Percentiles rank a stretch among this genome's conserved stretches.
phyloP scores from a whole-genome alignment of 805 yeast species.

The Yamadazyma nakazawae region DNA sequence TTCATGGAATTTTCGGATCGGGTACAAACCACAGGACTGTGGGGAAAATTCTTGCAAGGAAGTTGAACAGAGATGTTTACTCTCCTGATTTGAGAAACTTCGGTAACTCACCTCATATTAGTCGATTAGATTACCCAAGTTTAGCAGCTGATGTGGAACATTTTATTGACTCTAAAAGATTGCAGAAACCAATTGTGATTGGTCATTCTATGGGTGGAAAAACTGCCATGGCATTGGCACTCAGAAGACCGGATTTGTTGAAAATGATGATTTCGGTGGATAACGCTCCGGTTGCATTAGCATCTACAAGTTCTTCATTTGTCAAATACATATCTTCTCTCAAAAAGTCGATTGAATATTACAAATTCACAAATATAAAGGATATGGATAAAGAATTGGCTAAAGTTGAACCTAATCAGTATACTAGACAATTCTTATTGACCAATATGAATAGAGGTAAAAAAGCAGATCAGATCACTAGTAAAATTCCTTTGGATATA shows the following conservation, averaged over 20 bases:
- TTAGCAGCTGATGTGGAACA: conserved; percentile 82
- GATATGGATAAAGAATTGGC: conserved; percentile 67
- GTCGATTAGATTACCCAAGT: conserved; percentile 71
- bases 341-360: conserved; percentile 50
- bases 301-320: conserved; percentile 52
- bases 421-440: conserved; percentile 72
- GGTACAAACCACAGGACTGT: conserved; percentile 77
- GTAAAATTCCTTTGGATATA: conserved; percentile 70
- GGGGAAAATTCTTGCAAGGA: conserved; percentile 53
- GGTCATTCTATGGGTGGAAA: conserved; percentile 96
- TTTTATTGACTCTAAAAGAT: conserved; percentile 44
- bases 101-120: conserved; percentile 83
- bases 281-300: conserved; percentile 76
- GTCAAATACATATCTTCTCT: conserved; percentile 64
- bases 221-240: conserved; percentile 81
- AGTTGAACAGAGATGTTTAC: conserved; percentile 55
- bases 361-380: conserved; percentile 46
- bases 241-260: conserved; percentile 62
- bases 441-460: conserved; percentile 57
- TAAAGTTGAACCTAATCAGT: conserved; percentile 55
- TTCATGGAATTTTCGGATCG: conserved; percentile 90
- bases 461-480: conserved; percentile 38
- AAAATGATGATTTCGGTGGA: conserved; percentile 74
- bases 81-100: conserved; percentile 84
- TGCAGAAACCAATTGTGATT: conserved; percentile 54